Evolutionary conservation across 352 stramenopile species (phyloP).

Genomic region (Pythium dissotocum): DNA sequence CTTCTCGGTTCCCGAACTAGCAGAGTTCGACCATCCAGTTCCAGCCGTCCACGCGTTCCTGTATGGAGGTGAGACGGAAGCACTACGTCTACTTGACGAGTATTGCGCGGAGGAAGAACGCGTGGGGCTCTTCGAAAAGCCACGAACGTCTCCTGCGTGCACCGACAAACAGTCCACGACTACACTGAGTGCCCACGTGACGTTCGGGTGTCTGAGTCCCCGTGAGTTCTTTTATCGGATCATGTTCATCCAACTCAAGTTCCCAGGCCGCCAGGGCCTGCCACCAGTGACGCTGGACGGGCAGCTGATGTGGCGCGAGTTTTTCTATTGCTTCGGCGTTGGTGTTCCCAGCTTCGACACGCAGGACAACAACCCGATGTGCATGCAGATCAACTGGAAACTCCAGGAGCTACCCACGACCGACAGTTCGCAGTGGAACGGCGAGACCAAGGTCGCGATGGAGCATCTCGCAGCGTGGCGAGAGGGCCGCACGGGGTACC

Average conservation of each 20-base stretch:
- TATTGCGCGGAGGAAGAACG: conserved; percentile 66
- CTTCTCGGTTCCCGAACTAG: conserved; percentile 46
- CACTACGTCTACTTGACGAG: conserved; percentile 48
- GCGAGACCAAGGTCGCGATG: conserved; percentile 51
- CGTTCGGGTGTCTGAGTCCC: conserved; percentile 87
- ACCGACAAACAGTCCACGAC: conserved; percentile 91
- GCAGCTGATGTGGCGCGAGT: conserved; percentile 96
- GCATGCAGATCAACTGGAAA: conserved; percentile 74
- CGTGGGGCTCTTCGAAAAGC: conserved; percentile 95
- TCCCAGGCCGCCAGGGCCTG: conserved; percentile 71
- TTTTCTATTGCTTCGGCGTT: conserved; percentile 86
- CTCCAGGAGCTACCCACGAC: conserved; percentile 34
- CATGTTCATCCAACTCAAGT: conserved; percentile 90
- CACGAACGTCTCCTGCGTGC: conserved; percentile 90
- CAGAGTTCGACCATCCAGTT: conserved; percentile 37
- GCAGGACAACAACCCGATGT: conserved; percentile 90
- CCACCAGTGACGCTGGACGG: conserved; percentile 90
- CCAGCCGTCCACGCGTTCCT: conserved; percentile 47
- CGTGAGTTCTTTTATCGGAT: conserved; percentile 79
- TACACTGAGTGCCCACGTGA: conserved; percentile 91
- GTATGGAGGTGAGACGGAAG: conserved; percentile 56
- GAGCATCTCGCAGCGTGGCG: conserved; percentile 87
- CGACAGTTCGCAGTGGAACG: conserved; percentile 20
- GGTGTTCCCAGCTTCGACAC: conserved; percentile 81
- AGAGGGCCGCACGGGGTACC: conserved; percentile 93